These are phyloP conservation scores for Cercospora brassicicola DNA, from an alignment of 2,329 filamentous ascomycete genomes.

Conservation along the genomic window DNA sequence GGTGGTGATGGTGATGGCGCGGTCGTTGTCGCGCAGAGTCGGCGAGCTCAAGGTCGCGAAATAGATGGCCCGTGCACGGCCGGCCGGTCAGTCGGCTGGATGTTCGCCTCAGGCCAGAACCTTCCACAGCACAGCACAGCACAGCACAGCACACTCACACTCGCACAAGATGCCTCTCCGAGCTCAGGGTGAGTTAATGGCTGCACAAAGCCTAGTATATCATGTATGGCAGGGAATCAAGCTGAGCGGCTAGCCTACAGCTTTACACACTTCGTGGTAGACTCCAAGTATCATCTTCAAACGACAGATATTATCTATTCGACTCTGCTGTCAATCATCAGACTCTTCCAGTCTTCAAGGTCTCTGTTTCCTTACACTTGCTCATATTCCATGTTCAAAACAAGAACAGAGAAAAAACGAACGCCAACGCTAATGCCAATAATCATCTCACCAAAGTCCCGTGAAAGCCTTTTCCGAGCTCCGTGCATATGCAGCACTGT, in stretches of 20 bases:
- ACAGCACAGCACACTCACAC: not conserved
- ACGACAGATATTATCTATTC: not conserved
- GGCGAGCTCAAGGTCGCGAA: slow-evolving; percentile 1
- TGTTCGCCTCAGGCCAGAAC: slow-evolving; percentile 1
- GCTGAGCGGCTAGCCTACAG: not conserved
- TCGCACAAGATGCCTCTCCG: not conserved
- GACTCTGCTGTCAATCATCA: not conserved
- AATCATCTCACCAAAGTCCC: not conserved
- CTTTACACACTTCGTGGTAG: not conserved
- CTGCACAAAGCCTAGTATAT: not conserved
- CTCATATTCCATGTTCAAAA: not conserved
- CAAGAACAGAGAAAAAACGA: too few species aligned
- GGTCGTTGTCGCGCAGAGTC: not conserved
- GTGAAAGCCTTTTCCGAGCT: not conserved
- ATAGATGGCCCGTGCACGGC: not conserved
- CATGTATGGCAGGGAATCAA: not conserved
- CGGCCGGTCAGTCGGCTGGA: not conserved
- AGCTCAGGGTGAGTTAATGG: not conserved
- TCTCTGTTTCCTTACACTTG: not conserved
- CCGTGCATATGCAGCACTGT: not conserved
- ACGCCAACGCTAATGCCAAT: not conserved
- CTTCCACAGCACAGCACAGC: not conserved
- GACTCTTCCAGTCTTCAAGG: not conserved
- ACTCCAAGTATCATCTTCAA: not conserved
- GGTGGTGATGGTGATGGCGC: not conserved